These are phyloP conservation scores for Botryosphaeria agaves DNA, from an alignment of 2,329 filamentous ascomycete species.

Conservation along the genomic window DNA sequence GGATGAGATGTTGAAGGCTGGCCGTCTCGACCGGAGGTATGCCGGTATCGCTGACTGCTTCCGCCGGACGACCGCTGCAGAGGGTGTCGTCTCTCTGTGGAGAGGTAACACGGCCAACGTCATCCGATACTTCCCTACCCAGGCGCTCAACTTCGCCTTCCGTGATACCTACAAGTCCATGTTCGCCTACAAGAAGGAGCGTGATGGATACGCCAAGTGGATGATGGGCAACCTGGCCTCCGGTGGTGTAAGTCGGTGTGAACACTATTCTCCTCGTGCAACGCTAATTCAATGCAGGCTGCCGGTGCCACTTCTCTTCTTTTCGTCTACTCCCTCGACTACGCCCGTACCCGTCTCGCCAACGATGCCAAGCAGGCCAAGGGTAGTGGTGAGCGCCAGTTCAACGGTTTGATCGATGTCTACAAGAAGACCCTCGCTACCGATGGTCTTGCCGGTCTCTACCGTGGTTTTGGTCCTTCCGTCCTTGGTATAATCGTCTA, in stretches of 20 bases:
- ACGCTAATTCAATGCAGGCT: conserved; percentile 33
- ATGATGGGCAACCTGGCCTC: conserved; percentile 99
- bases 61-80: conserved; percentile 70
- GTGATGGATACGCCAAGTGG: conserved; percentile 96
- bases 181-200: conserved; percentile 99
- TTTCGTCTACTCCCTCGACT: conserved; percentile 99
- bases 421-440: conserved; percentile 99
- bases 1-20: conserved; percentile 99
- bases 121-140: conserved; percentile 99
- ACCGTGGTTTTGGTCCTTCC: conserved; percentile 99
- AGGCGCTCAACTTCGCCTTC: conserved; percentile 99
- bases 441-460: conserved; percentile 98
- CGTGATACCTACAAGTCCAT: conserved; percentile 99
- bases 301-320: conserved; percentile 99
- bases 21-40: conserved; percentile 97
- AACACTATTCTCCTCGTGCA: neutral
- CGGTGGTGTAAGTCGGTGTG: conserved; percentile 67
- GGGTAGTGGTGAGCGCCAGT: conserved; percentile 94
- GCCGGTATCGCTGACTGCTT: conserved; percentile 90
- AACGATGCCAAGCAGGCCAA: conserved; percentile 99
- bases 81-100: conserved; percentile 94
- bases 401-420: conserved; percentile 98
- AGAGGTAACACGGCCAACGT: conserved; percentile 99
- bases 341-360: conserved; percentile 99
- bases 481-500: conserved; percentile 99